These are phyloP conservation scores for Hibiscus syriacus DNA, from an alignment of 345 rosid species.

Conservation along the genomic window DNA sequence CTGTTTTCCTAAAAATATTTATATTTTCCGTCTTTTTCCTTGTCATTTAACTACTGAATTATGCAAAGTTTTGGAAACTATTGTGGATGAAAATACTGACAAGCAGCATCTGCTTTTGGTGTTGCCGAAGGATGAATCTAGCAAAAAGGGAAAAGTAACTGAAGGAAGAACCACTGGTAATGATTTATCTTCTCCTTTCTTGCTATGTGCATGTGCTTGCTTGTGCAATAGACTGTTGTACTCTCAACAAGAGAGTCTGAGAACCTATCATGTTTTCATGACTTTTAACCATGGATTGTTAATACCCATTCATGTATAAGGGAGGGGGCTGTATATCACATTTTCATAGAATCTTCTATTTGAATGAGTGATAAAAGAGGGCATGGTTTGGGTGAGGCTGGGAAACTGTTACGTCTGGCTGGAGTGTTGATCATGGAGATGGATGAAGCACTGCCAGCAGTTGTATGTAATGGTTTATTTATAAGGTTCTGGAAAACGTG, in stretches of 20 bases:
- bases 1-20: background rate
- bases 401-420: background rate
- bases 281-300: background rate
- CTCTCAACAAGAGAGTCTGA: background rate
- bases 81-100: constrained; percentile 9
- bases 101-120: background rate
- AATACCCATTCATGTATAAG: background rate
- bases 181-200: background rate
- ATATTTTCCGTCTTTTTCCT: background rate
- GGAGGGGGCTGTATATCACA: background rate
- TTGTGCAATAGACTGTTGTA: background rate
- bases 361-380: background rate
- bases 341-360: background rate
- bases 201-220: background rate
- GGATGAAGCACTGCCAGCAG: background rate
- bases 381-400: background rate
- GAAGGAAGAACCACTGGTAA: constrained; percentile 20
- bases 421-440: background rate
- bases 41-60: constrained; percentile 1
- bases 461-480: background rate
- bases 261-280: background rate
- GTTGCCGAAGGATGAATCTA: constrained; percentile 31
- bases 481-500: background rate
- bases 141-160: constrained; percentile 30
- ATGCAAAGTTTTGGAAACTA: background rate